A percentile compares a stretch with the other conserved stretches of the same genome.
phyloP scores from a whole-genome alignment of 805 yeast species.

The Saccharomycopsis vini region DNA sequence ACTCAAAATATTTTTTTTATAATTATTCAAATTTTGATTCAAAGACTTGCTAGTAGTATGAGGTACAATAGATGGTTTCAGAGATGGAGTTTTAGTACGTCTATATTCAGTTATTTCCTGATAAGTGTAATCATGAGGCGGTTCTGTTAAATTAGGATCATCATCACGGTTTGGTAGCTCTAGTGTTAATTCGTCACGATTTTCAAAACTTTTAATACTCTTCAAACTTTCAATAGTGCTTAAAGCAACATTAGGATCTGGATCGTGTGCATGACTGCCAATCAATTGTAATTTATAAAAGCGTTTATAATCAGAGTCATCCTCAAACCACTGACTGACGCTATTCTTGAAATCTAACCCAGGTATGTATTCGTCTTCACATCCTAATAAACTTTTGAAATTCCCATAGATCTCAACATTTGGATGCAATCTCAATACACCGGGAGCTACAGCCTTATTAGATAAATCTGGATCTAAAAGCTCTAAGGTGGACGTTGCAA shows the following conservation, averaged over 20 bases:
- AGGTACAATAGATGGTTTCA: neutral
- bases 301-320: constrained; percentile 13
- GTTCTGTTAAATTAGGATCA: constrained; percentile 12
- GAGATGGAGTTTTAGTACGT: neutral
- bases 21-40: constrained; percentile 16
- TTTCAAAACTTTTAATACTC: constrained; percentile 8
- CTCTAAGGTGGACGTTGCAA: constrained; percentile 19
- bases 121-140: constrained; percentile 17
- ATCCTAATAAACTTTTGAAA: constrained; percentile 30
- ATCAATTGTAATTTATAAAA: constrained; percentile 14
- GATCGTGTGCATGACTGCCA: constrained; percentile 14
- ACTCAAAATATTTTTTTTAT: constrained; percentile 15
- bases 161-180: constrained; percentile 15
- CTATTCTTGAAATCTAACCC: constrained; percentile 46
- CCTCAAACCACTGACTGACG: constrained; percentile 17
- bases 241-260: neutral
- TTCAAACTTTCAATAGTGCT: constrained; percentile 7
- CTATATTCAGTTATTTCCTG: constrained; percentile 4
- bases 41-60: too few relatives aligned
- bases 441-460: neutral
- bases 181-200: constrained; percentile 12
- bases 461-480: constrained; percentile 10
- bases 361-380: constrained; percentile 73
- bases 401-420: constrained; percentile 15
- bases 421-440: constrained; percentile 14